These are phyloP conservation scores for Acer negundo DNA, from an alignment of 345 rosid genomes.

Conservation along the genomic window DNA sequence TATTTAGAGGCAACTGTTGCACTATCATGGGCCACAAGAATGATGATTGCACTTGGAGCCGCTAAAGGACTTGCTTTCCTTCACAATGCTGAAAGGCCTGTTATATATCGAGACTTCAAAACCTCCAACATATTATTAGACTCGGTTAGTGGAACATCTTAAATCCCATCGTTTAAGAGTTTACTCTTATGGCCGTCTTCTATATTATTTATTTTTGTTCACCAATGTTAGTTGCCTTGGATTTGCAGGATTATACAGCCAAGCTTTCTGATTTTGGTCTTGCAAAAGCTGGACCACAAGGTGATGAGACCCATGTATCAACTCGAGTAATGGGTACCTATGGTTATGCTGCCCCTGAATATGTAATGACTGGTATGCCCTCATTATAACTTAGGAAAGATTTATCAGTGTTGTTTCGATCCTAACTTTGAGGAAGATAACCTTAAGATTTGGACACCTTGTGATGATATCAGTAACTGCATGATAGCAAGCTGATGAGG, in stretches of 20 bases:
- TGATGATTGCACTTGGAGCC: constrained; percentile 99
- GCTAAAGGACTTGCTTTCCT: constrained; percentile 98
- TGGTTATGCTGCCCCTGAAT: constrained; percentile 98
- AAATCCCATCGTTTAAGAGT: not conserved
- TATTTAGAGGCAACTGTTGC: constrained; percentile 77
- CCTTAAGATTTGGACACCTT: constrained; percentile 3
- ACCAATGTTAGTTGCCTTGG: constrained; percentile 15
- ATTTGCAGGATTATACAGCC: constrained; percentile 84
- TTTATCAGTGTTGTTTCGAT: not conserved
- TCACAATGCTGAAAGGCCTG: constrained; percentile 95
- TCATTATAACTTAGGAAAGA: constrained; percentile 4
- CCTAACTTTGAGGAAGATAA: not conserved
- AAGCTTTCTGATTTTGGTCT: constrained; percentile 98
- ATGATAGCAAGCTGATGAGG: not conserved
- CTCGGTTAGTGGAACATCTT: constrained; percentile 53
- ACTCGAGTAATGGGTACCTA: constrained; percentile 98
- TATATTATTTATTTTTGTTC: constrained; percentile 2
- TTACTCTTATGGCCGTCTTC: constrained; percentile 13
- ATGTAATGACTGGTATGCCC: constrained; percentile 90
- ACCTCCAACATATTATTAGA: constrained; percentile 94
- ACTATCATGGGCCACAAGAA: constrained; percentile 80
- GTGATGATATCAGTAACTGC: not conserved
- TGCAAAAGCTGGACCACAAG: constrained; percentile 98
- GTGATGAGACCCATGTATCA: constrained; percentile 95
- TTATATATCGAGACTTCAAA: constrained; percentile 93